Evolutionary conservation across 225 moss, liverwort and hornwort species (phyloP), one percentile per base, ranked within the genome.

Genomic region (Pseudoscleropodium purum): DNA sequence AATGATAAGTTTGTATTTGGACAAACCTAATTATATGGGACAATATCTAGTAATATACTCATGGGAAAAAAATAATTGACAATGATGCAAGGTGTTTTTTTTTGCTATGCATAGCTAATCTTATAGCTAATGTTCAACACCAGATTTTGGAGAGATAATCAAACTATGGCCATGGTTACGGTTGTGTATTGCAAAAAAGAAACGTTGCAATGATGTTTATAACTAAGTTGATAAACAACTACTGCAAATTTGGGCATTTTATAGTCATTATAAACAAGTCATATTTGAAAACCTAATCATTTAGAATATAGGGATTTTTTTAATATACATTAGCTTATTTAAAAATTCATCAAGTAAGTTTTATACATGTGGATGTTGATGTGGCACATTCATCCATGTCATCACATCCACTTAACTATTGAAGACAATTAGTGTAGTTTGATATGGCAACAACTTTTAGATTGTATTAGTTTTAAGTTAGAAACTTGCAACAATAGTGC

Each of bases 391-490:
- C 20, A 3, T 68, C 11, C 1, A 68, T 37, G 6, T 12, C 68
- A 68, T 68, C 21, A 37, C 3, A 3, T 37, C 37, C 68, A 68
- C 8, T 18, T 36, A 68, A 68, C 3, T 10, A 5, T 68, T 37
- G 21, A 20, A 68, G 47, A 47, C 47, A 18, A 21, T 68, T 68
- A 11, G 6, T 37, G 11, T 37, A 68, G 21, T 37, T 2, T 68
- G 2, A 37, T 1, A 0, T 16, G 8, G 4, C 30, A 63, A 64
- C 6, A 5, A 31, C 8, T 31, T 64, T 31, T 4, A 31, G 7
- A 31, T 16, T 15, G 4, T 64, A 64, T 31, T 7, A 9, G 4
- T 8, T 31, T 64, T 64, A 8, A 31, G 8, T 31, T 8, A 31
- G 16, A 64, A 31, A 8, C 31, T 64, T 63, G 7, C 8, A 60